phyloP scores from a whole-genome alignment of 1,284 basidiomycete genomes.

The Schizophyllum amplum region DNA sequence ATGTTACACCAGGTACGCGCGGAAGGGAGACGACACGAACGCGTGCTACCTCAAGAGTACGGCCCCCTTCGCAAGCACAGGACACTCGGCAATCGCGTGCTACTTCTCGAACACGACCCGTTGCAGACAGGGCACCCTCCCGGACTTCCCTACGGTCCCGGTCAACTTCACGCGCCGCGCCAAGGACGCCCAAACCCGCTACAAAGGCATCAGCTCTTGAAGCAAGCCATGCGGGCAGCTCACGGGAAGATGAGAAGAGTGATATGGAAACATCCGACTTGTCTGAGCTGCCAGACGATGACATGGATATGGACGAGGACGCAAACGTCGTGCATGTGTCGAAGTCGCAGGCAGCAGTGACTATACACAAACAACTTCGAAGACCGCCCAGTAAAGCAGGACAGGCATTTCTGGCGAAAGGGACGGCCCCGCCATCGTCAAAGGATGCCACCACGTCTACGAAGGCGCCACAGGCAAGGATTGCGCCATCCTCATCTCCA shows the following conservation, averaged over 20 bases:
- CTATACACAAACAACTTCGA: background rate
- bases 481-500: background rate
- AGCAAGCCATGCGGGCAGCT: background rate
- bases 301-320: background rate
- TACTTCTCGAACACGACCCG: background rate
- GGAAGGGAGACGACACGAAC: no score
- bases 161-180: background rate
- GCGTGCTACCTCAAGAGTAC: no score
- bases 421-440: background rate
- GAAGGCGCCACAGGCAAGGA: background rate
- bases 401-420: background rate
- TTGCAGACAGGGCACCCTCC: background rate
- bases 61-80: no score
- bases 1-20: no score
- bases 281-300: background rate
- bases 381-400: background rate
- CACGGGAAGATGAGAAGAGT: conserved; percentile 2
- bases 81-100: background rate
- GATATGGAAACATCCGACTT: background rate
- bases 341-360: background rate
- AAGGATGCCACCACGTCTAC: background rate
- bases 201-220: background rate
- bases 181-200: background rate
- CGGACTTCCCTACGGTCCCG: background rate
- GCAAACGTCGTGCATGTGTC: background rate